phyloP scores from a whole-genome alignment of 2,329 filamentous ascomycete species.

The Penicillium palitans region DNA sequence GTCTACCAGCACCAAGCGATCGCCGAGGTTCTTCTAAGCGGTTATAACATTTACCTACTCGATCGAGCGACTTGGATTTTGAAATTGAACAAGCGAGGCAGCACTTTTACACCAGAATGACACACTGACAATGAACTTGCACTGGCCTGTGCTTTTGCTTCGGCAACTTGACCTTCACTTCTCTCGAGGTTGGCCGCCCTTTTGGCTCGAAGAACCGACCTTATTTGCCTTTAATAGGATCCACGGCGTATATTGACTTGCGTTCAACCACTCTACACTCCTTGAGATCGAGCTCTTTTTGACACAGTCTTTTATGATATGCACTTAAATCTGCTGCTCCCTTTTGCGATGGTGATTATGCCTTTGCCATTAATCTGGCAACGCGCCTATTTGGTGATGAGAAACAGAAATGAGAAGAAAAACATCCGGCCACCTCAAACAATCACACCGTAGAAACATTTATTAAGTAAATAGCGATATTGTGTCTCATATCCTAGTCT shows the following conservation, averaged over 20 bases:
- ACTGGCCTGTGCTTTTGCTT: constrained; percentile 27
- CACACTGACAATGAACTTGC: constrained; percentile 34
- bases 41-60: constrained; percentile 18
- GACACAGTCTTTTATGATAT: not conserved
- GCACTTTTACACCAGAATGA: constrained; percentile 37
- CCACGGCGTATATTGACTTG: constrained; percentile 33
- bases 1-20: constrained; percentile 50
- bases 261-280: constrained; percentile 28
- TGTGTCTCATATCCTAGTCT: too few species aligned
- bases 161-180: constrained; percentile 38
- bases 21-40: constrained; percentile 55
- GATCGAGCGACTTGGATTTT: constrained; percentile 37
- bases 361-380: constrained; percentile 10
- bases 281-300: constrained; percentile 13
- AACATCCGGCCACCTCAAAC: constrained; percentile 48
- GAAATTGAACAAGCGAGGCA: constrained; percentile 18
- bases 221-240: constrained; percentile 30
- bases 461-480: not conserved
- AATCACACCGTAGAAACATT: not conserved
- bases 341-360: constrained; percentile 14
- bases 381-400: constrained; percentile 33
- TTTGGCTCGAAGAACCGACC: constrained; percentile 43
- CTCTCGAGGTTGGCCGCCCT: constrained; percentile 50
- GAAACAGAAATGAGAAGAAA: constrained; percentile 42
- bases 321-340: constrained; percentile 9